Evolutionary conservation across 129 eudicot species (phyloP), one percentile per base, ranked within the genome.

Genomic region (Sambucus nigra): DNA sequence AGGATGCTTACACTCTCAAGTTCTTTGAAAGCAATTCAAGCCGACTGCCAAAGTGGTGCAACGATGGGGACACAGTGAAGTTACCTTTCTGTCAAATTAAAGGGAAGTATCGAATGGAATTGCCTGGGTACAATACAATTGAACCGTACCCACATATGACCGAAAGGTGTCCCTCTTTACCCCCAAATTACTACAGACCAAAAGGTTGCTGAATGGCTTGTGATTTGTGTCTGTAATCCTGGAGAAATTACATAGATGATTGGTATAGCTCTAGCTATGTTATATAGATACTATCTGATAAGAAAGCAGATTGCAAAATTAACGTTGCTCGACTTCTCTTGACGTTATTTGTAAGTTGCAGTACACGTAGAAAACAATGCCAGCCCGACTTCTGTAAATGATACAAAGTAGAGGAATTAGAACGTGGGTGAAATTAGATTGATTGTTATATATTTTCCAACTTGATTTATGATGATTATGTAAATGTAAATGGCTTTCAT

Each of bases 41-140:
- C 57, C 94, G 91, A 21, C 64, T 92, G 63, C 99, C 99, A 20
- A 82, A 68, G 47, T 92, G 99, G 99, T 92, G 99, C 80, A 86
- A 92, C 15, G 79, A 79, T 47, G 96, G 63, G 23, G 91, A 92
- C 75, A 66, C 71, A 0, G 91, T 74, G 64, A 68, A 82, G 73
- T 80, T 86, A 28, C 94, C 94, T 0, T 92, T 39, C 65, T 92
- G 99, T 68, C 99, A 92, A 66, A 82, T 92, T 20, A 69, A 49
- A 52, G 96, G 99, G 24, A 86, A 68, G 69, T 92, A 92, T 64
- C 69, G 91, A 45, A 92, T 92, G 99, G 99, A 92, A 62, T 53
- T 92, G 51, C 99, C 96, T 11, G 92, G 80, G 24, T 92, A 79
- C 71, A 92, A 92, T 53, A 76, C 85, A 2, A 72, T 92, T 25